Conservation (phyloP, 1,284 basidiomycete genomes). For the Binderoboletus segoi region DNA sequence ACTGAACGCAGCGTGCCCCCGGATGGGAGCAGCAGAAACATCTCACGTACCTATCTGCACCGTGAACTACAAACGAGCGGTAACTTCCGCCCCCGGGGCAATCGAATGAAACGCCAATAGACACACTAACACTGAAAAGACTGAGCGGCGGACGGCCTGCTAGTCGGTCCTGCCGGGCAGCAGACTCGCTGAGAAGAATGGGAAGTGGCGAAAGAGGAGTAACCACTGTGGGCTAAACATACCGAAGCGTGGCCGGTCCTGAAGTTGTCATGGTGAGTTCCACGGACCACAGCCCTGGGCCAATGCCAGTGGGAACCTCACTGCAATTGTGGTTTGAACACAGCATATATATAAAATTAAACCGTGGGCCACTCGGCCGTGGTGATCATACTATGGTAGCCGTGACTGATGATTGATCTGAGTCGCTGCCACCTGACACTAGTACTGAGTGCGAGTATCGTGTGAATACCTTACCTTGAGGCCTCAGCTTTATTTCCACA, state of each 20-base stretch:
- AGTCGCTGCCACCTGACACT: no score
- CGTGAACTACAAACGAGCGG: slow-evolving; percentile 34
- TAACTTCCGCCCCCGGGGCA: slow-evolving; percentile 55
- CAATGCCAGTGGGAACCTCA: background rate
- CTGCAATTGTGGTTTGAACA: background rate
- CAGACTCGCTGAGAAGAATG: slow-evolving; percentile 28
- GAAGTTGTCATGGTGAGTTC: slow-evolving; percentile 3
- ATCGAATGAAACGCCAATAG: slow-evolving; percentile 10
- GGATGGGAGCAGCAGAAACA: background rate
- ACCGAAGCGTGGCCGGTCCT: background rate
- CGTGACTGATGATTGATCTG: no score
- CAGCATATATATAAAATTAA: no score
- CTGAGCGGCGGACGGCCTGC: slow-evolving; percentile 23
- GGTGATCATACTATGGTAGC: no score
- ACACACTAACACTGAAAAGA: slow-evolving; percentile 3
- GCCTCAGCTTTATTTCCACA: no score
- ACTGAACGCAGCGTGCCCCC: background rate
- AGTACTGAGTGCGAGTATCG: no score
- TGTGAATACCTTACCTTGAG: no score
- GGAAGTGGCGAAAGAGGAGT: slow-evolving; percentile 20
- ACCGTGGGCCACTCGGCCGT: no score
- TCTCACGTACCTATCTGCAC: slow-evolving; percentile 13
- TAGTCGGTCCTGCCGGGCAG: slow-evolving; percentile 56
- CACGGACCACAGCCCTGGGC: background rate
- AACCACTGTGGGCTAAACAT: background rate